Percentiles rank a stretch among this genome's conserved stretches.
phyloP scores from a whole-genome alignment of 75 land plant genomes.

The Picea glauca region DNA sequence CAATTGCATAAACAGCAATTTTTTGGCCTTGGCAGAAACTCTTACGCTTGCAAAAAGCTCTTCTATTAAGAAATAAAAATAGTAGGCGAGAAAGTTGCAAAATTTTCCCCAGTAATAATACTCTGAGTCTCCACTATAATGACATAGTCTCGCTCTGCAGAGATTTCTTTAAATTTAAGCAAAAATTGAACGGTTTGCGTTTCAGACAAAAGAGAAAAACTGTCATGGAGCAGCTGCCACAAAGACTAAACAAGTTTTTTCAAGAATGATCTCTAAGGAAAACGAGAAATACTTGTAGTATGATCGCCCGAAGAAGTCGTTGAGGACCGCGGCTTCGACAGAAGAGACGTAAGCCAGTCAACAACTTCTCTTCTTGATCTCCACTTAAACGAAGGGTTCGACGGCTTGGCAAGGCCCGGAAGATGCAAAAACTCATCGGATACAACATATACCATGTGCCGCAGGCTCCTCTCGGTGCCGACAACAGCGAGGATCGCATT shows the following conservation, averaged over 20 bases:
- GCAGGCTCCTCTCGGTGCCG: slow-evolving; percentile 74
- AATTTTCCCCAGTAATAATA: background rate
- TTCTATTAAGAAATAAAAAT: background rate
- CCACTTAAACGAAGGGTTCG: slow-evolving; percentile 59
- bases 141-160: background rate
- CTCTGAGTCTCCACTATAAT: background rate
- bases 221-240: background rate
- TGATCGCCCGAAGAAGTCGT: slow-evolving; percentile 27
- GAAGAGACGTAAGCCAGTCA: slow-evolving; percentile 65
- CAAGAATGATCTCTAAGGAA: slow-evolving; percentile 17
- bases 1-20: too few species aligned
- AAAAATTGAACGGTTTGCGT: background rate
- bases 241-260: slow-evolving; percentile 8
- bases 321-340: slow-evolving; percentile 64
- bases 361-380: slow-evolving; percentile 75
- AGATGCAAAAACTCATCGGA: slow-evolving; percentile 17
- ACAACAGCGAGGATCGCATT: slow-evolving; percentile 59
- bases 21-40: too few species aligned
- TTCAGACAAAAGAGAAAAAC: background rate
- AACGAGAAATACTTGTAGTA: slow-evolving; percentile 20
- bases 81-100: background rate
- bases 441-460: slow-evolving; percentile 70
- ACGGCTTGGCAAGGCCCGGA: slow-evolving; percentile 24
- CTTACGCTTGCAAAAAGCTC: background rate
- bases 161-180: background rate